Base-by-base conservation (phyloP, 148 eudicot genomes). In the Rhododendron vialii region DNA sequence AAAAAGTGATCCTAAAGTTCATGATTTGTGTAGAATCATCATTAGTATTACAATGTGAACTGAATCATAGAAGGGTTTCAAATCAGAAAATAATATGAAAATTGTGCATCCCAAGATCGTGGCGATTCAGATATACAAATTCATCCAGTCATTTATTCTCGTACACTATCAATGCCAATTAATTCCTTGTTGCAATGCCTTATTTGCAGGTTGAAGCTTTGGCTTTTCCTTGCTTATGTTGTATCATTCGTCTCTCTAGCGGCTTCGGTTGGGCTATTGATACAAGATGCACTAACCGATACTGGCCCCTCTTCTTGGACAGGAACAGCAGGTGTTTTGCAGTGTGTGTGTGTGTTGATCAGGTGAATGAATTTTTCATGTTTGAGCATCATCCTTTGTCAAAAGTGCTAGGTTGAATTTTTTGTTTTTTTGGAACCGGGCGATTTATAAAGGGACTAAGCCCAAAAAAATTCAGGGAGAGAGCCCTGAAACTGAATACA, bases 201-300 rank as follows among this genome's bases (percentile, higher is more conserved):
- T 59, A 41, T 79, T 90, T 89, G 87, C 95, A 96, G 99, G 90
- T 91, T 94, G 93, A 96, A 96, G 90, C 97, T 96, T 82, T 96
- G 99, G 98, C 99, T 96, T 85, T 96, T 96, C 85, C 91, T 96
- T 45, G 99, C 98, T 76, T 96, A 96, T 91, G 97, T 96, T 57
- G 89, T 96, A 83, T 91, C 99, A 74, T 96, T 96, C 35, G 97
- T 95, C 80, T 95, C 99, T 82, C 93, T 96, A 86, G 99, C 98
- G 81, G 99, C 99, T 83, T 93, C 98, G 8, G 99, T 96, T 8
- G 99, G 99, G 41, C 91, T 96, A 63, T 88, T 96, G 87, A 92
- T 96, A 91, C 94, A 95, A 92, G 99, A 96, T 88, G 93, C 99
- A 73, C 90, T 96, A 20, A 92, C 92, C 83, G 84, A 89, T 47